phyloP scores from a whole-genome alignment of 805 yeast genomes.

The Metschnikowia continentalis region DNA sequence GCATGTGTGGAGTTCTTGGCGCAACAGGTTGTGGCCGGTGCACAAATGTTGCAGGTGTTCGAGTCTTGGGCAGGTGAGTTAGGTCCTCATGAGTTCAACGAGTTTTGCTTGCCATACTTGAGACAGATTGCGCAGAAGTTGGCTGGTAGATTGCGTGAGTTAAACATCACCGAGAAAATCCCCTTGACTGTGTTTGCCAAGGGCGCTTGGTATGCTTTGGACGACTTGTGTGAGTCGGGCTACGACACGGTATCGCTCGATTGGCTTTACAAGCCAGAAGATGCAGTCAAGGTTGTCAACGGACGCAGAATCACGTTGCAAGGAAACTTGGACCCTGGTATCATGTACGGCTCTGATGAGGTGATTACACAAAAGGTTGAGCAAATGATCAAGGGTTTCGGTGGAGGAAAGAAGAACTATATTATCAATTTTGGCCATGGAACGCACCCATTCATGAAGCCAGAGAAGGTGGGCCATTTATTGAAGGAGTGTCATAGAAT shows the following conservation, averaged over 20 bases:
- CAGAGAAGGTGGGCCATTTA: constrained; percentile 81
- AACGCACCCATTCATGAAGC: constrained; percentile 96
- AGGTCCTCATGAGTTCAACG: constrained; percentile 82
- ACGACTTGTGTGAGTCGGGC: constrained; percentile 74
- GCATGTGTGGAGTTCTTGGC: constrained; percentile 91
- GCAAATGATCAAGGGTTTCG: constrained; percentile 84
- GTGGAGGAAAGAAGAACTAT: constrained; percentile 89
- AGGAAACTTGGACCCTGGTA: constrained; percentile 95
- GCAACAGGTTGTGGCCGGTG: constrained; percentile 94
- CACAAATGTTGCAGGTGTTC: constrained; percentile 94
- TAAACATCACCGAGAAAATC: constrained; percentile 65
- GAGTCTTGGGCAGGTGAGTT: constrained; percentile 98
- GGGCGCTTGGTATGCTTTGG: constrained; percentile 96
- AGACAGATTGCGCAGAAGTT: constrained; percentile 67
- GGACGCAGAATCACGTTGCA: constrained; percentile 79
- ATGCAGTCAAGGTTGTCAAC: constrained; percentile 70
- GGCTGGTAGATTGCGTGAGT: constrained; percentile 63
- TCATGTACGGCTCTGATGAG: constrained; percentile 85
- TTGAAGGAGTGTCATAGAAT: constrained; percentile 81
- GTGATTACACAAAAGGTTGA: constrained; percentile 75
- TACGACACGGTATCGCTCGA: constrained; percentile 89
- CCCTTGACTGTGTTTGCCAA: constrained; percentile 92
- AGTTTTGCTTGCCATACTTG: constrained; percentile 86
- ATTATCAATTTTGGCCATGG: constrained; percentile 97
- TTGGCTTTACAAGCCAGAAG: constrained; percentile 82